Evolutionary conservation across 2,329 filamentous ascomycete genomes (phyloP), one percentile per base, ranked within the genome.

Genomic region (Penicillium sp.): DNA sequence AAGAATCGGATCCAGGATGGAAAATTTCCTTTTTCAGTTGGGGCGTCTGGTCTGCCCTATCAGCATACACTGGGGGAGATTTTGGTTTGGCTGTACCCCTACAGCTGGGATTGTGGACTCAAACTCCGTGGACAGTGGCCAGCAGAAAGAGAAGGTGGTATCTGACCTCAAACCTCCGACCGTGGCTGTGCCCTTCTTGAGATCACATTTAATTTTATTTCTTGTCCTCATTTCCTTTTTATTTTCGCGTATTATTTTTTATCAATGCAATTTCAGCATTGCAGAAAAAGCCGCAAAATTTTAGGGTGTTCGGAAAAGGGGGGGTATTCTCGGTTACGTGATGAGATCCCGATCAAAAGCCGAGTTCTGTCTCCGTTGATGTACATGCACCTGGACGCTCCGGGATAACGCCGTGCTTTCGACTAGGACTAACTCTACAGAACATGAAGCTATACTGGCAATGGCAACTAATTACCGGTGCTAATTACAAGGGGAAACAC

Each of bases 71-170:
- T 33, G 11, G 44, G 26, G 44, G 16, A 31, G 26, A 31, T n/a
- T 33, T 33, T 33, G 31, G 13, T 33, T 33, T 33, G 31, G 31
- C 31, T 33, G 31, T 33, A 33, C 31, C 31, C 31, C 31, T 14
- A 33, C 13, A 33, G 31, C 13, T 33, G 31, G 13, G 31, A 33
- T 33, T 33, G 13, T 33, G 31, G 31, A 16, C 31, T 13, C 10
- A 4, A 7, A 29, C 31, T 33, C 31, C 31, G 14, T 39, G 14
- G 19, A 19, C 19, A 19, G 9, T 39, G 35, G 19, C 19, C 39
- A 42, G 39, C 29, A 25, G 50, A 53, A 53, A 53, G 50, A 31
- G 50, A 53, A 53, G 50, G 50, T 53, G 29, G 50, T 53, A 53
- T 53, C 50, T 53, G 13, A 37, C 39, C 27, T 25, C 27, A n/a